Evolutionary conservation across 768 basidiomycete species (phyloP), one percentile per base, ranked within the genome.

Genomic region (Cyathus striatus): DNA sequence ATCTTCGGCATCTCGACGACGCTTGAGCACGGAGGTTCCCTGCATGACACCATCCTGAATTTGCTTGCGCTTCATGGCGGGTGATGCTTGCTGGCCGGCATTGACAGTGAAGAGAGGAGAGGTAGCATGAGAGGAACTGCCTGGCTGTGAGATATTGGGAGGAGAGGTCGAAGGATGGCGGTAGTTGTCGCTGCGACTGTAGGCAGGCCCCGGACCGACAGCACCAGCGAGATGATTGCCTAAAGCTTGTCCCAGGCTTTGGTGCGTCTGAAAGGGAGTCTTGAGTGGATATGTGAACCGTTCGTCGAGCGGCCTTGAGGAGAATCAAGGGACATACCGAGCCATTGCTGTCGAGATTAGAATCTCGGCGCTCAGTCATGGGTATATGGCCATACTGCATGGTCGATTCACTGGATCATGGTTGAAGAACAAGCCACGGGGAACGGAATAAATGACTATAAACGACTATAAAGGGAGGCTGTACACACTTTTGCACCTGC

Each of bases 341-440:
- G 64, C 75, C 75, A 56, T 72, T 75, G 65, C 64, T 66, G 60
- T 81, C 79, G 48, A 78, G 63, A 55, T 63, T 76, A 34, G 72
- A 65, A 57, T 82, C 79, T 56, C 80, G 68, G 45, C 73, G 65
- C 49, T 76, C 75, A 41, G 65, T 57, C 45, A 70, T 53, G 46
- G 70, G 68, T 56, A 82, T 67, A 59, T 79, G 79, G 47, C 67
- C 69, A 68, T 81, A 82, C 55, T 79, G 69, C 76, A 82, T 81
- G 49, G 62, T 64, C 47, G 71, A 62, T 58, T 81, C 79, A 63
- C 79, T 81, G 58, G 27, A 59, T 47, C 53, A 56, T 60, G 35
- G 7, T 36, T 36, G 7, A 18, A 9, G 35, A 36, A 10, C 45
- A 49, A 50, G 22, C 25, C 40, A 38, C 14, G 38, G 40, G 26